Percentiles rank a stretch among this genome's conserved stretches.
Conservation (phyloP, 164 flowering plant genomes). For the Kingdonia uniflora region DNA sequence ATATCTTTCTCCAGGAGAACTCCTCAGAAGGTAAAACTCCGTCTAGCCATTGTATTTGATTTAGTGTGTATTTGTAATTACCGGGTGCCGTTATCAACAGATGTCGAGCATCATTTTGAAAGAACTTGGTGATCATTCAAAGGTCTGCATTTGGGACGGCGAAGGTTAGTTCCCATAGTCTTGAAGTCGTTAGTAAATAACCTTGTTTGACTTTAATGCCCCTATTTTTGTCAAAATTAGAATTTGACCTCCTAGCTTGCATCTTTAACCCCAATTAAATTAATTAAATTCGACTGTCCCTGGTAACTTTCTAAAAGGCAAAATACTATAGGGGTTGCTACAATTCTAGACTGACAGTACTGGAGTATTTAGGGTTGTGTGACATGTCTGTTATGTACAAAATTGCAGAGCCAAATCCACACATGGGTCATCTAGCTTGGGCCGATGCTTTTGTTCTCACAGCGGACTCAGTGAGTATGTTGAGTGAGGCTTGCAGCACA, state of each 20-base stretch:
- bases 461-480: constrained; percentile 93
- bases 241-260: no score
- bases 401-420: constrained; percentile 75
- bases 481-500: constrained; percentile 97
- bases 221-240: no score
- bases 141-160: constrained; percentile 81
- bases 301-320: no score
- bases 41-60: neutral
- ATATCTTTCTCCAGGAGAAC: constrained; percentile 83
- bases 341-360: no score
- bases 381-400: neutral
- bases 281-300: no score
- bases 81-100: constrained; percentile 25
- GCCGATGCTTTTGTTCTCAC: constrained; percentile 94
- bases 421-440: constrained; percentile 94
- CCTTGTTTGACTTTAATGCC: no score
- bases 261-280: no score
- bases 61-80: neutral
- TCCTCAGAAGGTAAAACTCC: constrained; percentile 54
- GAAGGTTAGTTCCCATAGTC: constrained; percentile 42
- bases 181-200: no score
- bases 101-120: constrained; percentile 45
- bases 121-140: constrained; percentile 62
- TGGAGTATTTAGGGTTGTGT: neutral
- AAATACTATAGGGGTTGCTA: no score